Evolutionary conservation across 2,329 filamentous ascomycete species (phyloP).

Genomic region (Dactylella cylindrospora): DNA sequence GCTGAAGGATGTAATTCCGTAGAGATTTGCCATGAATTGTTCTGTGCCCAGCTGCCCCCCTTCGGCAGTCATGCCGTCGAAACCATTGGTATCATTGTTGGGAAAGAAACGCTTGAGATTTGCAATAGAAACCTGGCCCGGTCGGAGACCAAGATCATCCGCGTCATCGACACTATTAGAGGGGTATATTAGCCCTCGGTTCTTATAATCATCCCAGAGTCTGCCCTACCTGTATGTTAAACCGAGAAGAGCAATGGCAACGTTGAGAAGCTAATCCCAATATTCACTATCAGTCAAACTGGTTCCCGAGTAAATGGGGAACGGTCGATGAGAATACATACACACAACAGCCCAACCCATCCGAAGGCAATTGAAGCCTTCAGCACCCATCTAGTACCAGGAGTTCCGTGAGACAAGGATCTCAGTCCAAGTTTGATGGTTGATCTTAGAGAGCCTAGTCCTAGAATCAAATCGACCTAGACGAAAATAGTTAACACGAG

Average conservation of each 20-base stretch:
- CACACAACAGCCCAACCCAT: constrained; percentile 3
- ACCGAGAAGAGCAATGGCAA: constrained; percentile 12
- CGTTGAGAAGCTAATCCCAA: background rate
- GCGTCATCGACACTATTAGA: background rate
- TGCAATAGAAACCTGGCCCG: constrained; percentile 2
- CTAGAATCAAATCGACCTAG: constrained; percentile 8
- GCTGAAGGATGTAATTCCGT: constrained; percentile 12
- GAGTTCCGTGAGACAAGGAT: background rate
- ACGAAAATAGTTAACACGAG: background rate
- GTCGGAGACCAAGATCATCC: background rate
- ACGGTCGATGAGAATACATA: background rate
- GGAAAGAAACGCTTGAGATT: constrained; percentile 4
- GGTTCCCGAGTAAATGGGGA: too few species aligned
- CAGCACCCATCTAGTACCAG: background rate
- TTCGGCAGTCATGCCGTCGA: background rate
- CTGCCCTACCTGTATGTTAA: constrained; percentile 5
- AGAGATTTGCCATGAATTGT: constrained; percentile 13
- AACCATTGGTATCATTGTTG: constrained; percentile 1
- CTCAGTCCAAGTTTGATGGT: constrained; percentile 5
- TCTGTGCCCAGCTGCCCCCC: background rate
- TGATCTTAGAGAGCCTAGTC: constrained; percentile 4
- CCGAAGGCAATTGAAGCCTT: constrained; percentile 2
- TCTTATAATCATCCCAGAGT: background rate
- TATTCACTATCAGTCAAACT: too few species aligned
- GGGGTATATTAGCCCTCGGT: background rate